These are phyloP conservation scores for Naganishia liquefaciens DNA, from an alignment of 1,284 basidiomycete genomes.

Conservation along the genomic window DNA sequence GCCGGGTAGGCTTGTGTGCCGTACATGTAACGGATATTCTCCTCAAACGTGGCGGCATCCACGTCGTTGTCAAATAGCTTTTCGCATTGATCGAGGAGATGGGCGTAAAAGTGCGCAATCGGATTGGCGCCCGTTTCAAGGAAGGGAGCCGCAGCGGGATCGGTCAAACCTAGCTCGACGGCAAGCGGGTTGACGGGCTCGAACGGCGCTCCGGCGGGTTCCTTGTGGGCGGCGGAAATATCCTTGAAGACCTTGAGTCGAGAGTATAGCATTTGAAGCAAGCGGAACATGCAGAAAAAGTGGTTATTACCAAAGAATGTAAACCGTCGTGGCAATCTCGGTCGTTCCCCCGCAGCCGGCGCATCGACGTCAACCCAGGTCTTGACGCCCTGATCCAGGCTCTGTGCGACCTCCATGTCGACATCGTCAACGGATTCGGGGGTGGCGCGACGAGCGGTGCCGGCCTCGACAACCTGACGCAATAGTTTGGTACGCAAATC, in stretches of 20 bases:
- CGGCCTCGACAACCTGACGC: constrained; percentile 56
- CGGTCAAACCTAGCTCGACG: constrained; percentile 65
- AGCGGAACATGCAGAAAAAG: constrained; percentile 83
- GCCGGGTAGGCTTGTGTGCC: constrained; percentile 89
- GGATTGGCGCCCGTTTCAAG: constrained; percentile 57
- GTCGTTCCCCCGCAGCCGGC: constrained; percentile 30
- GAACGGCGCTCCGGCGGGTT: constrained; percentile 40
- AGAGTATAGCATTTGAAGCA: constrained; percentile 82
- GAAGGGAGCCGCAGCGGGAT: constrained; percentile 55
- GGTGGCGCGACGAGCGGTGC: constrained; percentile 60
- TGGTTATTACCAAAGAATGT: constrained; percentile 89
- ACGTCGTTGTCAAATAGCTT: constrained; percentile 90
- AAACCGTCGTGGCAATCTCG: constrained; percentile 42
- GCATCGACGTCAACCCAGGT: constrained; percentile 57
- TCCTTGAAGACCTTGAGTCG: constrained; percentile 79
- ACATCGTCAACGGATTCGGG: constrained; percentile 40
- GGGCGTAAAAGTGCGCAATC: constrained; percentile 74
- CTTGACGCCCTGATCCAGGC: constrained; percentile 50
- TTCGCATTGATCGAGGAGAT: constrained; percentile 87
- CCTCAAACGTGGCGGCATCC: constrained; percentile 86
- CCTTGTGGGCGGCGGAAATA: constrained; percentile 59
- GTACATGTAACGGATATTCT: constrained; percentile 95
- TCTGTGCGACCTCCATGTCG: constrained; percentile 34
- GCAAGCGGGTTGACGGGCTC: constrained; percentile 60
- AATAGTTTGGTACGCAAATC: constrained; percentile 77